Base-by-base conservation (phyloP, 2,329 filamentous ascomycete species). In the Helotiales sp. region DNA sequence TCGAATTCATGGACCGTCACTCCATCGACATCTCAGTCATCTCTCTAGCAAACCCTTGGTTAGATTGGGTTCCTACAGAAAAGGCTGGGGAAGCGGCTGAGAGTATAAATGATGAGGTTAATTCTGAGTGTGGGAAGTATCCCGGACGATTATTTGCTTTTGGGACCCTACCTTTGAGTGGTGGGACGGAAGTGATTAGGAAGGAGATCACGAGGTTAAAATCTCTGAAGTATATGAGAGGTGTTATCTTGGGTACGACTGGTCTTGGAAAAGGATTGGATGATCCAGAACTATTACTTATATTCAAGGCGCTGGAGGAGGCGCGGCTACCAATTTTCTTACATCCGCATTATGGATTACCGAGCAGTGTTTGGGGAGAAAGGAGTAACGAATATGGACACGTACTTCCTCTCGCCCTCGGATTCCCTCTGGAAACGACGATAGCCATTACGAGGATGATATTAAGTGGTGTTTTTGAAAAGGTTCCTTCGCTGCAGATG, bases 401-500 rank as follows among this genome's bases (percentile, higher is more conserved):
- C 71, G 91, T 96, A 0, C 79, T 97, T 2, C 90, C 92, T 0
- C 77, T 97, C 0, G 90, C 91, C 0, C 77, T 97, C 3, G 93
- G 93, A 0, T 96, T 96, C 70, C 92, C 93, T 0, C 83, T 97
- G 64, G 93, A 97, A 75, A 97, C 93, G 0, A 96, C 93, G 1
- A 93, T 97, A 66, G 91, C 92, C 0, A 87, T 96, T 2, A 85
- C 90, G 3, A 81, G 93, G 47, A 96, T 97, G 91, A 86, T 91
- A 54, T 77, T 97, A n/a, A 83, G 88, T 0, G 90, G 91, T 0
- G 89, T 96, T 0, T 96, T 95, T 72, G 91, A 96, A 71, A 79
- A 83, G 9, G 88, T 91, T 44, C 82, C 81, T 0, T 76, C 78
- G 8, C 74, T 97, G 60, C 80, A 84, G 22, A 85, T 97, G 69